Evolutionary conservation across 1,284 basidiomycete genomes (phyloP), one percentile per base, ranked within the genome.

Genomic region (Sporisorium sorghi): DNA sequence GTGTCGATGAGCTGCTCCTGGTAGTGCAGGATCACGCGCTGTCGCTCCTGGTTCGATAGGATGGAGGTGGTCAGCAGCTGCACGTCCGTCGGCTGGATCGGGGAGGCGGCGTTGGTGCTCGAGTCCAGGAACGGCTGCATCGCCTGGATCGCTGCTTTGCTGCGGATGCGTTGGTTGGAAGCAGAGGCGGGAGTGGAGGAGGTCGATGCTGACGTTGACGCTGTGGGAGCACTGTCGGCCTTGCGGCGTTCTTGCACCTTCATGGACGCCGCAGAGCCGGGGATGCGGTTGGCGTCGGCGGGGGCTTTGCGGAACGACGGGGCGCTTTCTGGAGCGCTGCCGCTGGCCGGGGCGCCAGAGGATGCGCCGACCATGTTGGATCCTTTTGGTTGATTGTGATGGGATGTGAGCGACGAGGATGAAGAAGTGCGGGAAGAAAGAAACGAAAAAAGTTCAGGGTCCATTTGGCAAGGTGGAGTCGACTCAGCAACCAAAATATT

Each of bases 61-160:
- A 75, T 68, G 12, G 60, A 64, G 12, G 59, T 71, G 39, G 73
- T 70, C 14, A 75, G 73, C n/a, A 75, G 64, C 44, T 75, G 63
- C 11, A 75, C 56, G 44, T 75, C 73, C n/a, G 73, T 75, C 6
- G 73, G 63, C 40, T 71, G 59, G 53, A 75, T 71, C 9, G 64
- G 49, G 8, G 57, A 54, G 24, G 30, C 26, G 2, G 57, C 37
- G 49, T 61, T 58, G 30, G 70, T 68, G 30, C 50, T 53, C 23
- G 59, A 56, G 39, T 60, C 54, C 35, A 73, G 57, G 51, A 73
- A 64, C 14, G 65, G 64, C 21, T 64, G 54, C 65, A 69, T 68
- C 9, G 57, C 50, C 30, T 68, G 60, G 3, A 68, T 66, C 2
- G 68, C 62, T 0, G n/a, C 19, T 33, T 35, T 48, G 44, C 37